Evolutionary conservation across 2,329 filamentous ascomycete species (phyloP), one percentile per base, ranked within the genome.

Genomic region (Penicillium thymicola): DNA sequence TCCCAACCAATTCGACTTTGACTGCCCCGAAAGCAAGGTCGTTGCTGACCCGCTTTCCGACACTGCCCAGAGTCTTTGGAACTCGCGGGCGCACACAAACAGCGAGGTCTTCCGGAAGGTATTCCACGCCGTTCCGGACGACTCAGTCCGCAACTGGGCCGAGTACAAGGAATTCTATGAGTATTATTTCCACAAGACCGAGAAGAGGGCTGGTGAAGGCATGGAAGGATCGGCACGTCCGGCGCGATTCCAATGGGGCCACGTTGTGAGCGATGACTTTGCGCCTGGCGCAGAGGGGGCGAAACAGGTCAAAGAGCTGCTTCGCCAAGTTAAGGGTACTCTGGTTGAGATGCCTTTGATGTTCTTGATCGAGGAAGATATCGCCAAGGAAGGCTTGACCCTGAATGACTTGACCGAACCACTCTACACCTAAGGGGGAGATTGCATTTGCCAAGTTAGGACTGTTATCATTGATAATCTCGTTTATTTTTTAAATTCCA

Each of bases 271-370:
- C 67, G 87, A 89, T 50, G 85, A 93, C 68, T 90, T 96, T 72
- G 68, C 76, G 2, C 72, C 73, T 28, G 78, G 79, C 3, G 79
- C 83, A 0, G 83, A 87, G 61, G 89, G 92, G 8, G 85, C 87
- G 43, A 78, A 78, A n/a, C 86, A 89, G 71, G 79, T 92, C 57
- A 92, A 90, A 76, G 84, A 87, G 49, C 82, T 85, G 75, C 76
- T 92, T 53, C 79, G 81, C 54, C 80, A 83, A 52, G 79, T 92
- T 38, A 82, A 85, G 58, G 89, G 89, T 2, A 89, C 82, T 9
- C 75, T 92, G 44, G 88, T 97, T 8, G 90, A 96, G 79, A 97
- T 97, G 92, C 91, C 92, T 28, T 78, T 97, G 65, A 80, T 90
- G 63, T 97, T 97, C 78, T 78, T 96, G 72, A 87, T 88, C 66